Percentiles rank a stretch among this genome's conserved stretches.
phyloP scores from a whole-genome alignment of 2,329 filamentous ascomycete genomes.

The Aureobasidium sp. region DNA sequence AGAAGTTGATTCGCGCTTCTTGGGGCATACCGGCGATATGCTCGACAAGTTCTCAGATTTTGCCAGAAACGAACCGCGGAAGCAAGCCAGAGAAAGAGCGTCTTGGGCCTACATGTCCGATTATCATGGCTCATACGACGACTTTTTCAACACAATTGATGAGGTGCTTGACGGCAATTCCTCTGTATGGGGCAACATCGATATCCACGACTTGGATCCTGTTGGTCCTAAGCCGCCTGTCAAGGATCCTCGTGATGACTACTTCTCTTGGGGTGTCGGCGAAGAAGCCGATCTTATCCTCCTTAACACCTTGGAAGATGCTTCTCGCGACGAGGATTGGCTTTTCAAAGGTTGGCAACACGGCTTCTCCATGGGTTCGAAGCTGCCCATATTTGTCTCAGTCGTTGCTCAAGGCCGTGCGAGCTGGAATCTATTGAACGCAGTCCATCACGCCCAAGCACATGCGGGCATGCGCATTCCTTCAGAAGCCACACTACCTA shows the following conservation, averaged over 20 bases:
- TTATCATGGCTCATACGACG: slow-evolving; percentile 43
- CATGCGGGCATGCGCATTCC: slow-evolving; percentile 27
- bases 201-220: slow-evolving; percentile 48
- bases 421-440: slow-evolving; percentile 28
- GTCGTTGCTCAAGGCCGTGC: slow-evolving; percentile 33
- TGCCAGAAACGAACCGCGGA: slow-evolving; percentile 46
- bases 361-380: slow-evolving; percentile 24
- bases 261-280: slow-evolving; percentile 75
- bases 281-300: slow-evolving; percentile 70
- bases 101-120: slow-evolving; percentile 47
- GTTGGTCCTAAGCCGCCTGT: slow-evolving; percentile 63
- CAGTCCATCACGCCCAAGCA: slow-evolving; percentile 30
- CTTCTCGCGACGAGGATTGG: slow-evolving; percentile 25
- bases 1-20: slow-evolving; percentile 73
- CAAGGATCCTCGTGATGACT: slow-evolving; percentile 60
- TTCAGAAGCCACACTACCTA: slow-evolving; percentile 32
- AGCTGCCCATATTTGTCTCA: slow-evolving; percentile 31
- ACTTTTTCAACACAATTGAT: slow-evolving; percentile 29
- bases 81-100: slow-evolving; percentile 50
- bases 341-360: slow-evolving; percentile 29
- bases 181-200: slow-evolving; percentile 32
- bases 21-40: slow-evolving; percentile 71
- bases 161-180: slow-evolving; percentile 27
- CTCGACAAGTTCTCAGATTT: slow-evolving; percentile 55
- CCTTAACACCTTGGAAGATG: slow-evolving; percentile 17